These are phyloP conservation scores for Obelidium mucronatum DNA, from an alignment of 192 early-diverging fungal genomes.

Conservation along the genomic window DNA sequence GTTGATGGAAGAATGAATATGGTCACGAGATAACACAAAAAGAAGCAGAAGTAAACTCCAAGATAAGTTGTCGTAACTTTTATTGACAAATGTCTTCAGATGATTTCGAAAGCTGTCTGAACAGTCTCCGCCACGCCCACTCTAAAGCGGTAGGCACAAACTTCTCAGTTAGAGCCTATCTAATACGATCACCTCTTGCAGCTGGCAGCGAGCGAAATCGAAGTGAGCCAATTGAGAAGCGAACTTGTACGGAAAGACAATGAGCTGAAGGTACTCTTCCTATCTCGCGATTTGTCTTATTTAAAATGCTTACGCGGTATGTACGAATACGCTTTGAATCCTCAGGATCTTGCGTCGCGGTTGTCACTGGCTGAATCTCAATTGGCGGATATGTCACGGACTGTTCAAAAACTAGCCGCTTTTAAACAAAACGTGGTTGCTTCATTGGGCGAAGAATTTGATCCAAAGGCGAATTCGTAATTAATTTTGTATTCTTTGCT, in stretches of 20 bases:
- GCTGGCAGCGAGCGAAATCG: not conserved
- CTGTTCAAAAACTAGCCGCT: not conserved
- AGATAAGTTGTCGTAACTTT: too few species aligned
- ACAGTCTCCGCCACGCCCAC: not conserved
- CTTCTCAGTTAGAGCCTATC: not conserved
- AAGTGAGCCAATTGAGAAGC: not conserved
- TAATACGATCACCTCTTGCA: not conserved
- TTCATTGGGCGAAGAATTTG: not conserved
- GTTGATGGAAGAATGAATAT: too few species aligned
- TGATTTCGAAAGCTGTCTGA: conserved; percentile 12
- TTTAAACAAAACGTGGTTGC: conserved; percentile 11
- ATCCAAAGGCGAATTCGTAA: not conserved
- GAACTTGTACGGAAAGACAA: conserved; percentile 15
- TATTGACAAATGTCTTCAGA: too few species aligned
- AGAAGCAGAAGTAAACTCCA: too few species aligned
- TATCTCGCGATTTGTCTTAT: too few species aligned
- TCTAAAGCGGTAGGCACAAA: not conserved
- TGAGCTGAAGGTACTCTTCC: not conserved
- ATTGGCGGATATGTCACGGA: not conserved
- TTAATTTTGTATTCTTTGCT: too few species aligned
- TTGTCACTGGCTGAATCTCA: not conserved
- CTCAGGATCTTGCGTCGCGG: conserved; percentile 2
- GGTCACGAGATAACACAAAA: too few species aligned
- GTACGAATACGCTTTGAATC: not conserved
- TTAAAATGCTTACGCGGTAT: not conserved